These are phyloP conservation scores for Aschersonia sp. DNA, from an alignment of 2,329 filamentous ascomycete genomes.

Conservation along the genomic window DNA sequence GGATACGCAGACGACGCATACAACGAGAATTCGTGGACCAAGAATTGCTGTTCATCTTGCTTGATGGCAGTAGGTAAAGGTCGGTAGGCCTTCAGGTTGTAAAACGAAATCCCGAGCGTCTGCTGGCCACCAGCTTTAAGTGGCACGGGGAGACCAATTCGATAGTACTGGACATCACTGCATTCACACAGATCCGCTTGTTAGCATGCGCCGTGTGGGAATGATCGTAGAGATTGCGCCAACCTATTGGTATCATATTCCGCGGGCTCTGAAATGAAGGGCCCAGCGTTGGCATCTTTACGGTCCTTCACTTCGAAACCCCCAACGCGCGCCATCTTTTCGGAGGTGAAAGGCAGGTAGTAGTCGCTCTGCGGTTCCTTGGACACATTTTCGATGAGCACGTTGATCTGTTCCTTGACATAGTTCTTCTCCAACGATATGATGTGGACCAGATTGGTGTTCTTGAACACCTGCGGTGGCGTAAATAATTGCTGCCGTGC, in stretches of 20 bases:
- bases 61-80: conserved; percentile 70
- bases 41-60: conserved; percentile 79
- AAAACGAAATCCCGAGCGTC: conserved; percentile 79
- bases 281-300: conserved; percentile 55
- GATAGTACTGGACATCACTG: conserved; percentile 70
- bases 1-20: conserved; percentile 74
- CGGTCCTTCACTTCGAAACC: conserved; percentile 87
- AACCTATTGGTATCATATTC: conserved; percentile 49
- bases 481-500: conserved; percentile 55
- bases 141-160: conserved; percentile 62
- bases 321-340: conserved; percentile 63
- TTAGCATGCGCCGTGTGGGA: neutral
- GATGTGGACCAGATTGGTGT: conserved; percentile 78
- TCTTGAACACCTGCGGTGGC: conserved; percentile 85
- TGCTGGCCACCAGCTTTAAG: conserved; percentile 65
- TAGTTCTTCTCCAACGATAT: conserved; percentile 92
- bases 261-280: conserved; percentile 56
- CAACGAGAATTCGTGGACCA: conserved; percentile 73
- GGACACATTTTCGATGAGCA: conserved; percentile 83
- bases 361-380: conserved; percentile 73
- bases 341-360: conserved; percentile 72
- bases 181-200: neutral
- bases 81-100: conserved; percentile 60
- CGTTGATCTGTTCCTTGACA: conserved; percentile 78
- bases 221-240: conserved; percentile 7